Conservation (phyloP, 148 eudicot genomes). For the Fallopia convolvulus region DNA sequence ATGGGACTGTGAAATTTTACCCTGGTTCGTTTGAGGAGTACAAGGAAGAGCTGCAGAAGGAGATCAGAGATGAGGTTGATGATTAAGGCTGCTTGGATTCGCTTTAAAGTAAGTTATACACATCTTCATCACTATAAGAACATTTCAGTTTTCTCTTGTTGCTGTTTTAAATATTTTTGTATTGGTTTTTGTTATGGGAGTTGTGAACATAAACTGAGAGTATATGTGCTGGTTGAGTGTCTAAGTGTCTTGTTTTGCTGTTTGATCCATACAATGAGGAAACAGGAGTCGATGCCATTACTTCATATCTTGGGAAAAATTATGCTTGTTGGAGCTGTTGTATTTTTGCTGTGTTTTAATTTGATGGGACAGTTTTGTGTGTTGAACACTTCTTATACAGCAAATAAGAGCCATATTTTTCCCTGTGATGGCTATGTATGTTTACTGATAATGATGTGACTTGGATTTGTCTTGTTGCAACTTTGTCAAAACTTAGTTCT, state of each 20-base stretch:
- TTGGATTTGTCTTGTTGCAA: not conserved
- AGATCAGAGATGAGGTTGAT: constrained; percentile 61
- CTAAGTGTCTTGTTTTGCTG: not conserved
- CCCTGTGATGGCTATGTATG: not conserved
- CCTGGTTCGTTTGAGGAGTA: constrained; percentile 53
- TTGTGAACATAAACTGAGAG: not conserved
- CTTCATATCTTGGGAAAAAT: not conserved
- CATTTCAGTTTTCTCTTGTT: not conserved
- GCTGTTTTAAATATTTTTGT: not conserved
- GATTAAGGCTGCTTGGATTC: constrained; percentile 17
- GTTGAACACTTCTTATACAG: not conserved
- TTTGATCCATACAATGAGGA: not conserved
- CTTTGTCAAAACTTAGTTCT: not conserved
- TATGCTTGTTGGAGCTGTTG: not conserved
- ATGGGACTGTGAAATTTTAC: constrained; percentile 41
- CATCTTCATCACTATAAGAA: not conserved
- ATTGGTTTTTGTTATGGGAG: not conserved
- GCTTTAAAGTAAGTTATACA: not conserved
- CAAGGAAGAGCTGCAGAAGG: constrained; percentile 50
- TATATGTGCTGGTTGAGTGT: not conserved
- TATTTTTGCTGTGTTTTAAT: not conserved
- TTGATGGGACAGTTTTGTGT: not conserved
- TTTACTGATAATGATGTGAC: not conserved
- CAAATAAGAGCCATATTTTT: not conserved
- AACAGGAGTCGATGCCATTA: not conserved